A percentile compares a stretch with the other conserved stretches of the same genome.
These are phyloP conservation scores for Hymenoscyphus salicellus DNA, from an alignment of 2,329 filamentous ascomycete species.

Conservation along the genomic window DNA sequence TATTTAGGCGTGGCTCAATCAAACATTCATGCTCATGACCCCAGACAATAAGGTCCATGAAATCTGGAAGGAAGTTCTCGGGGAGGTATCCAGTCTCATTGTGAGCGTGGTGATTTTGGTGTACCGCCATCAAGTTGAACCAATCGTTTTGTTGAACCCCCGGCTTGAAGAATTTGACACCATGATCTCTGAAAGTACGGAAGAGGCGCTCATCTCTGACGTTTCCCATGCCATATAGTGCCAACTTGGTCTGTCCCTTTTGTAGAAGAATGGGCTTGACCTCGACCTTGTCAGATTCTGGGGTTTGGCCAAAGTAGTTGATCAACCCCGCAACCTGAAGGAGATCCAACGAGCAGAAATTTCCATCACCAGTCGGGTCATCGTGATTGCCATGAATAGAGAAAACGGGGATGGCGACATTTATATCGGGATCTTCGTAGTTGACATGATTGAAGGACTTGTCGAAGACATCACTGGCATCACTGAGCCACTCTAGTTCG, in stretches of 20 bases:
- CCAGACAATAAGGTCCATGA: constrained; percentile 90
- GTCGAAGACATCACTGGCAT: constrained; percentile 86
- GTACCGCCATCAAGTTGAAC: constrained; percentile 94
- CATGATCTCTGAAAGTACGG: constrained; percentile 86
- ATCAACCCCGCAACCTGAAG: constrained; percentile 86
- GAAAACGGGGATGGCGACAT: constrained; percentile 94
- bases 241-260: constrained; percentile 89
- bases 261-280: constrained; percentile 90
- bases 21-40: constrained; percentile 96
- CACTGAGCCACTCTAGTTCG: constrained; percentile 89
- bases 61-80: constrained; percentile 87
- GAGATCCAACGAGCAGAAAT: constrained; percentile 85
- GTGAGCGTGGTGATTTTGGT: constrained; percentile 93
- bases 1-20: constrained; percentile 79
- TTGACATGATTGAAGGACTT: constrained; percentile 92
- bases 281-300: constrained; percentile 88
- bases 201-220: constrained; percentile 94
- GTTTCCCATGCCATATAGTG: constrained; percentile 91
- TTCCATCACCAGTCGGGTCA: constrained; percentile 93
- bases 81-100: constrained; percentile 92
- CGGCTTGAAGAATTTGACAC: constrained; percentile 90
- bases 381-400: constrained; percentile 99
- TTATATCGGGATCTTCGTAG: constrained; percentile 96
- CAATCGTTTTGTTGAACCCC: constrained; percentile 78
- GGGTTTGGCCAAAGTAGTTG: constrained; percentile 92